Evolutionary conservation across 768 basidiomycete species (phyloP).

Genomic region (Agaricus subrufescens): DNA sequence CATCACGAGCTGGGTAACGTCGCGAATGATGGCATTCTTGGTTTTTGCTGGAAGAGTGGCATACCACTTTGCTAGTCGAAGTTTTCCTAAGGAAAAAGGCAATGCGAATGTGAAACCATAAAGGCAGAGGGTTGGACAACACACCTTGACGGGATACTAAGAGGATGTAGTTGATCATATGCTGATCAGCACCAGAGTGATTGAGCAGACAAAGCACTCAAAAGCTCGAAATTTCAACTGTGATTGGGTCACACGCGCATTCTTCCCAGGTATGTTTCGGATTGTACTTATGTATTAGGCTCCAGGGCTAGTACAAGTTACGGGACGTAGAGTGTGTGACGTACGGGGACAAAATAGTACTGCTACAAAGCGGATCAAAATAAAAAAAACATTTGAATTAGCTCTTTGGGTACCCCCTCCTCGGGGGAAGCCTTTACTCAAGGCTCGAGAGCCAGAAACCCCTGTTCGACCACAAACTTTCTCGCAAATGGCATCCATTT

Average conservation of each 20-base stretch:
- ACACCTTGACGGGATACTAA: constrained; percentile 89
- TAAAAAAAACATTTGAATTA: not conserved
- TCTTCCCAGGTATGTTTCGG: too few relatives aligned
- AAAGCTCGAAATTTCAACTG: too few relatives aligned
- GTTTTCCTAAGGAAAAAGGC: constrained; percentile 57
- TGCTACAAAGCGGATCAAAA: not conserved
- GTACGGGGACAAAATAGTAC: too few relatives aligned
- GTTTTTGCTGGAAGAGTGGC: constrained; percentile 73
- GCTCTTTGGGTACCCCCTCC: not conserved
- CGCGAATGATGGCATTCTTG: constrained; percentile 91
- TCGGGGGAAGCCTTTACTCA: not conserved
- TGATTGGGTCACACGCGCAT: too few relatives aligned
- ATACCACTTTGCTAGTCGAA: constrained; percentile 96
- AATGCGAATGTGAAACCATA: not conserved
- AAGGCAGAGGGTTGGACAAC: constrained; percentile 12
- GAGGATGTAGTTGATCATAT: constrained; percentile 89
- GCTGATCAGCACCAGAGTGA: too few relatives aligned
- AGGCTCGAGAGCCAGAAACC: not conserved
- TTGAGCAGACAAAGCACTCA: too few relatives aligned
- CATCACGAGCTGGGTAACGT: constrained; percentile 90
- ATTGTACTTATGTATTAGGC: too few relatives aligned
- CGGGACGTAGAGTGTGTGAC: too few relatives aligned
- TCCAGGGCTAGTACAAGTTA: too few relatives aligned
- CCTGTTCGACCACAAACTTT: constrained; percentile 5
- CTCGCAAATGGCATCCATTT: constrained; percentile 12